These are phyloP conservation scores for Tetracladium marchalianum DNA, from an alignment of 495 filamentous ascomycete genomes.

Conservation along the genomic window DNA sequence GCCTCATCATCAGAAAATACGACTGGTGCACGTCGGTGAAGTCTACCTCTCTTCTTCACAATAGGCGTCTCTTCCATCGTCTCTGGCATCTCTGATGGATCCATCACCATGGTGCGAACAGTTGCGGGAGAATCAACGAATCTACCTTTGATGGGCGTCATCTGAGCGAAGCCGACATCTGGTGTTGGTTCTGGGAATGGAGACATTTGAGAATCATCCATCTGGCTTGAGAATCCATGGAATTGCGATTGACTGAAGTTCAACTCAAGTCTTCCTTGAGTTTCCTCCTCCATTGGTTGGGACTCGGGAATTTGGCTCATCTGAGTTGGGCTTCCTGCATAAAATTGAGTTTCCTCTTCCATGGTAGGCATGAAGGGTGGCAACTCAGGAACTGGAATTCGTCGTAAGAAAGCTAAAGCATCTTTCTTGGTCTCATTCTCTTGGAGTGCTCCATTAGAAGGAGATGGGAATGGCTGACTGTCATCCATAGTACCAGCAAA, in stretches of 20 bases:
- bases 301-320: slow-evolving; percentile 22
- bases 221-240: slow-evolving; percentile 39
- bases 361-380: slow-evolving; percentile 32
- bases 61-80: slow-evolving; percentile 36
- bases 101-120: slow-evolving; percentile 55
- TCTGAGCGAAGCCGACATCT: slow-evolving; percentile 64
- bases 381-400: slow-evolving; percentile 42
- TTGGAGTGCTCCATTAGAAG: no score
- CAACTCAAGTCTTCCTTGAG: slow-evolving; percentile 38
- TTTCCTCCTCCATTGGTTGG: slow-evolving; percentile 21
- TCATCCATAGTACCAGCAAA: slow-evolving; percentile 88
- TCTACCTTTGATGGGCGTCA: slow-evolving; percentile 44
- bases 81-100: slow-evolving; percentile 22
- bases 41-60: slow-evolving; percentile 46
- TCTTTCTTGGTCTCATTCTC: slow-evolving; percentile 18
- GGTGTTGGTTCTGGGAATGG: slow-evolving; percentile 68
- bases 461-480: slow-evolving; percentile 11
- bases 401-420: slow-evolving; percentile 38
- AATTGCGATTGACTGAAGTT: slow-evolving; percentile 44
- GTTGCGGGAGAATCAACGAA: slow-evolving; percentile 62
- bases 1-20: slow-evolving; percentile 46
- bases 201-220: slow-evolving; percentile 45
- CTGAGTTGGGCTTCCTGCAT: slow-evolving; percentile 54
- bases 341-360: slow-evolving; percentile 42
- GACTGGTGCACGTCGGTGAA: slow-evolving; percentile 37